Percentiles rank a stretch among this genome's conserved stretches.
Conservation (phyloP, 2,329 filamentous ascomycete species). For the Pyricularia grisea region DNA sequence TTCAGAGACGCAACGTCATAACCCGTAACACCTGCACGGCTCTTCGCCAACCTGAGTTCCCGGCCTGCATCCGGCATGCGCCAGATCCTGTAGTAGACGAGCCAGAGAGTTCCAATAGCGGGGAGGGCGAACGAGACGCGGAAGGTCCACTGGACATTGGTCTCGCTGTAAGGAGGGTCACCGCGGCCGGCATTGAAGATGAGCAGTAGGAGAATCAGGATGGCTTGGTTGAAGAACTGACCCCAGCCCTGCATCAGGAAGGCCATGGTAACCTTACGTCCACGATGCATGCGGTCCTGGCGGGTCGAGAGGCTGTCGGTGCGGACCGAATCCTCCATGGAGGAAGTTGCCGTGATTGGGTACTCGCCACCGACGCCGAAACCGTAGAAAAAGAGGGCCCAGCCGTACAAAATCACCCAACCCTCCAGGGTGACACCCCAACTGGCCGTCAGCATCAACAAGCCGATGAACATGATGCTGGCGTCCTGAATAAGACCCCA, state of each 20-base stretch:
- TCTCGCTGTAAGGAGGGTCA: slow-evolving; percentile 65
- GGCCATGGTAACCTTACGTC: slow-evolving; percentile 88
- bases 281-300: slow-evolving; percentile 89
- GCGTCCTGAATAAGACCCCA: slow-evolving; percentile 97
- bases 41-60: slow-evolving; percentile 74
- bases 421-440: slow-evolving; percentile 84
- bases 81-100: slow-evolving; percentile 91
- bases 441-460: slow-evolving; percentile 82
- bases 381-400: slow-evolving; percentile 83
- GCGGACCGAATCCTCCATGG: slow-evolving; percentile 86
- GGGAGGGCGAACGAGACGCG: slow-evolving; percentile 88
- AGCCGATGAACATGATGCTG: slow-evolving; percentile 84
- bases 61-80: slow-evolving; percentile 88
- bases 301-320: slow-evolving; percentile 80
- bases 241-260: slow-evolving; percentile 98
- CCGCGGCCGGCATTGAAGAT: slow-evolving; percentile 79
- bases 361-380: slow-evolving; percentile 76
- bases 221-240: slow-evolving; percentile 86
- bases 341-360: slow-evolving; percentile 91
- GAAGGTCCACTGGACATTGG: slow-evolving; percentile 83
- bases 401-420: slow-evolving; percentile 96
- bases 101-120: slow-evolving; percentile 83
- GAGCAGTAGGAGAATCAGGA: slow-evolving; percentile 77
- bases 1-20: slow-evolving; percentile 82
- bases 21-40: slow-evolving; percentile 76